Conservation (phyloP, 305 asterid species). For the Solanum hybrid region DNA sequence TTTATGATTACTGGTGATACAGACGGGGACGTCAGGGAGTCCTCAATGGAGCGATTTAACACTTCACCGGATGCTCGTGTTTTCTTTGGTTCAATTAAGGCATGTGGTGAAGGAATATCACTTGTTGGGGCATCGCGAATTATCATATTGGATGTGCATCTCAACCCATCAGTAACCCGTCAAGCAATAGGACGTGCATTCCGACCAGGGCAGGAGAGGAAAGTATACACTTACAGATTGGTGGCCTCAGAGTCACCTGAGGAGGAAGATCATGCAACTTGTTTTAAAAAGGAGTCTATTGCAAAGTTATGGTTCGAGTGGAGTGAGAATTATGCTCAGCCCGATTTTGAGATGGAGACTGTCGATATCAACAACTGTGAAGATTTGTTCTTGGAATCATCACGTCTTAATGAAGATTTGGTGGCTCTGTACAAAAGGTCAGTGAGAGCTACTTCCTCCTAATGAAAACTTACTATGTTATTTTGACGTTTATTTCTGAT, state of each 20-base stretch:
- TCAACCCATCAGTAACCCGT: slow-evolving; percentile 92
- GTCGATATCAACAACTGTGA: slow-evolving; percentile 47
- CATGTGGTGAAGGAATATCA: slow-evolving; percentile 97
- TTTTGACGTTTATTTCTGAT: neutral
- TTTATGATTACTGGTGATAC: slow-evolving; percentile 94
- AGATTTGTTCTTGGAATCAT: slow-evolving; percentile 59
- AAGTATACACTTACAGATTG: slow-evolving; percentile 72
- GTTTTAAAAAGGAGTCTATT: slow-evolving; percentile 85
- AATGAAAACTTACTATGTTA: neutral
- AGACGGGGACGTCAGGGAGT: slow-evolving; percentile 60
- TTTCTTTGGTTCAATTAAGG: slow-evolving; percentile 88
- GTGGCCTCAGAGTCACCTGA: slow-evolving; percentile 75
- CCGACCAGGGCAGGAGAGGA: slow-evolving; percentile 84
- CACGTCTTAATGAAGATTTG: slow-evolving; percentile 57
- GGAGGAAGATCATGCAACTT: slow-evolving; percentile 71
- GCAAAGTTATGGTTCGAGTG: slow-evolving; percentile 98
- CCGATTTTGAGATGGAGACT: slow-evolving; percentile 56
- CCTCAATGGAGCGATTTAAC: slow-evolving; percentile 67
- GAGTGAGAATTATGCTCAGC: slow-evolving; percentile 57
- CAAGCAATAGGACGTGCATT: slow-evolving; percentile 98
- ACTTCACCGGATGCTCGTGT: slow-evolving; percentile 68
- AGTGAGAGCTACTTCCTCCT: neutral
- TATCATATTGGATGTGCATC: slow-evolving; percentile 67
- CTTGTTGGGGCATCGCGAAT: slow-evolving; percentile 94
- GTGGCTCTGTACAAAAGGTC: slow-evolving; percentile 50